phyloP scores from a whole-genome alignment of 306 rosid species.

The Sicyos edulis region DNA sequence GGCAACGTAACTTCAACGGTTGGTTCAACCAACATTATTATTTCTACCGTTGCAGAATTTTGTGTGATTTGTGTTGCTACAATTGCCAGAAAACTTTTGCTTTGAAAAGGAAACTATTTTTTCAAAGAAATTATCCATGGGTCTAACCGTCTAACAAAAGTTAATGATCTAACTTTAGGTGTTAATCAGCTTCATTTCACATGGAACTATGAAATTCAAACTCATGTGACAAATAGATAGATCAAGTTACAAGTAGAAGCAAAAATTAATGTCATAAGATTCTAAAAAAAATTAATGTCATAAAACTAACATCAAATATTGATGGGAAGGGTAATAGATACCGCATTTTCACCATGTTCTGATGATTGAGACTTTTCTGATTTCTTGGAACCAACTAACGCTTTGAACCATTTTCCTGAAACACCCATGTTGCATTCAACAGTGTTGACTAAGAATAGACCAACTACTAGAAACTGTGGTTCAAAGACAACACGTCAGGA shows the following conservation, averaged over 20 bases:
- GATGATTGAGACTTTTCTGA: conserved; percentile 65
- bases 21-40: neutral
- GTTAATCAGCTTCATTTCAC: neutral
- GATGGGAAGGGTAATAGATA: conserved; percentile 17
- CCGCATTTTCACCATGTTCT: conserved; percentile 61
- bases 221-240: neutral
- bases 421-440: conserved; percentile 62
- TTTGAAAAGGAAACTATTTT: neutral
- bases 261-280: too few species aligned
- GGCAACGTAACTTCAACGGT: neutral
- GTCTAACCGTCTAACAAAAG: neutral
- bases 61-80: too few species aligned
- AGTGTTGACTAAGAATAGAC: conserved; percentile 31
- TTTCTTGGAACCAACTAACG: conserved; percentile 78
- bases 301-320: neutral
- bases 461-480: conserved; percentile 25
- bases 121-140: neutral
- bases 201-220: neutral
- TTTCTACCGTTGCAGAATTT: too few species aligned
- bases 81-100: neutral
- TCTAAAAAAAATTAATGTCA: neutral
- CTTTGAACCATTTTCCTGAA: conserved; percentile 87
- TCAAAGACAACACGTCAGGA: conserved; percentile 10
- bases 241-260: neutral
- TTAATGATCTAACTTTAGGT: neutral